phyloP scores from a whole-genome alignment of 2,329 filamentous ascomycete genomes.

The Mycosphaerella arachidis region DNA sequence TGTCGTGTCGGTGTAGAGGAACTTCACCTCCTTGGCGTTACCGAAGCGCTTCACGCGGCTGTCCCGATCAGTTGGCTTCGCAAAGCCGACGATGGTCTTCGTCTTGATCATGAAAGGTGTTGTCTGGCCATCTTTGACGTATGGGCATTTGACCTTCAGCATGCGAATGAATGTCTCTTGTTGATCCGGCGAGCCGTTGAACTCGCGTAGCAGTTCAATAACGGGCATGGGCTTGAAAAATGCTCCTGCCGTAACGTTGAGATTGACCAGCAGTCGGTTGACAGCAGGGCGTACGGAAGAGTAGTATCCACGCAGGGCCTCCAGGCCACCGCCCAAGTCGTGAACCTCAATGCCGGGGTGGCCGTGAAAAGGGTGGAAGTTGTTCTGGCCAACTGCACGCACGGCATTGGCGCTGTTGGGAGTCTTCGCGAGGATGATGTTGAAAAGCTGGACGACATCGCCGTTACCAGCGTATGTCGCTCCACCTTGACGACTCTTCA shows the following conservation, averaged over 20 bases:
- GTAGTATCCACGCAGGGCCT: slow-evolving; percentile 59
- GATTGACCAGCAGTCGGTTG: slow-evolving; percentile 55
- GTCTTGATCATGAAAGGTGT: slow-evolving; percentile 26
- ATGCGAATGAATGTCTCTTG: slow-evolving; percentile 27
- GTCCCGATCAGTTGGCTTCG: slow-evolving; percentile 28
- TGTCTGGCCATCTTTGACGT: slow-evolving; percentile 22
- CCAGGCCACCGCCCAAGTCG: slow-evolving; percentile 49
- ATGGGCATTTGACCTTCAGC: slow-evolving; percentile 28
- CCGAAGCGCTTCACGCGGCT: slow-evolving; percentile 23
- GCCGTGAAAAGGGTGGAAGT: slow-evolving; percentile 45
- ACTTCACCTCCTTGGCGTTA: slow-evolving; percentile 49
- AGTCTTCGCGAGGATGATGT: slow-evolving; percentile 52
- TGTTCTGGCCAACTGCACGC: slow-evolving; percentile 50
- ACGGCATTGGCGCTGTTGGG: slow-evolving; percentile 41
- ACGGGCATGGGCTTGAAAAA: slow-evolving; percentile 48
- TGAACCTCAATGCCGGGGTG: slow-evolving; percentile 31
- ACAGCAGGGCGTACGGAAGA: slow-evolving; percentile 57
- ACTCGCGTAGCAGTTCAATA: slow-evolving; percentile 33
- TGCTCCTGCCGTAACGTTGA: slow-evolving; percentile 58
- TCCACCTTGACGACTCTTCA: slow-evolving; percentile 34
- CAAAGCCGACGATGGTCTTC: slow-evolving; percentile 47
- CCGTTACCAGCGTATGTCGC: slow-evolving; percentile 42
- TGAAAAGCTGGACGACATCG: slow-evolving; percentile 54
- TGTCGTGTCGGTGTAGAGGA: slow-evolving; percentile 31
- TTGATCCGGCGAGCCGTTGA: slow-evolving; percentile 21